Conservation (phyloP, 371 early-diverging fungal genomes). For the Rhizopus arrhizus region DNA sequence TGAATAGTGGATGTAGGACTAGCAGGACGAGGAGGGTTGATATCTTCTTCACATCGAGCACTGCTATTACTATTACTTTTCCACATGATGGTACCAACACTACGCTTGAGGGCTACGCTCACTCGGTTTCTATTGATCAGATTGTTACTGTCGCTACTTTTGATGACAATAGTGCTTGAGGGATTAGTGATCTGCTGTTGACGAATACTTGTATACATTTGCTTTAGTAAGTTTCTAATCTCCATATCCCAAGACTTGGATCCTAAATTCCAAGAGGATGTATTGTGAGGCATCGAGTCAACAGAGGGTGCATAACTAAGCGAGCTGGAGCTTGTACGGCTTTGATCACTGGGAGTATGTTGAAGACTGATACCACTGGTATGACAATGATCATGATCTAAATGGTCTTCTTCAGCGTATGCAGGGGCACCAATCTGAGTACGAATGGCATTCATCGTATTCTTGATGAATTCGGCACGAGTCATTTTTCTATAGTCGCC, state of each 20-base stretch:
- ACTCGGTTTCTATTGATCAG: constrained; percentile 11
- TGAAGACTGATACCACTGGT: constrained; percentile 20
- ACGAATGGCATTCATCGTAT: constrained; percentile 50
- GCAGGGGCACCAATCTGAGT: constrained; percentile 24
- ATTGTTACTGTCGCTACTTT: constrained; percentile 3
- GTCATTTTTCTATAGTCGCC: constrained; percentile 60
- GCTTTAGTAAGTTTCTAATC: constrained; percentile 19
- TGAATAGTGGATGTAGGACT: constrained; percentile 27
- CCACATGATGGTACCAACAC: constrained; percentile 44
- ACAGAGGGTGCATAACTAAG: constrained; percentile 8
- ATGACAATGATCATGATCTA: constrained; percentile 10
- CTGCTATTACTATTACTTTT: constrained; percentile 23
- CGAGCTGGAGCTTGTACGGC: constrained; percentile 10
- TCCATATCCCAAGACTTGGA: constrained; percentile 27
- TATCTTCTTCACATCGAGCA: constrained; percentile 24
- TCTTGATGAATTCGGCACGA: constrained; percentile 51
- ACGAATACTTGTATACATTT: constrained; percentile 68
- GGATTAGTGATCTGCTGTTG: constrained; percentile 67
- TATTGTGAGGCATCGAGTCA: constrained; percentile 8
- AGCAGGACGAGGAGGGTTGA: not conserved
- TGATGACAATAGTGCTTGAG: constrained; percentile 1
- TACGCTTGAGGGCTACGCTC: constrained; percentile 33
- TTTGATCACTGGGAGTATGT: constrained; percentile 16
- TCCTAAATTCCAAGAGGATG: constrained; percentile 5
- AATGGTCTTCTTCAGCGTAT: constrained; percentile 9